A percentile compares a stretch with the other conserved stretches of the same genome.
Evolutionary conservation across 192 early-diverging fungal species (phyloP).

Genomic region (Coemansia sp.): DNA sequence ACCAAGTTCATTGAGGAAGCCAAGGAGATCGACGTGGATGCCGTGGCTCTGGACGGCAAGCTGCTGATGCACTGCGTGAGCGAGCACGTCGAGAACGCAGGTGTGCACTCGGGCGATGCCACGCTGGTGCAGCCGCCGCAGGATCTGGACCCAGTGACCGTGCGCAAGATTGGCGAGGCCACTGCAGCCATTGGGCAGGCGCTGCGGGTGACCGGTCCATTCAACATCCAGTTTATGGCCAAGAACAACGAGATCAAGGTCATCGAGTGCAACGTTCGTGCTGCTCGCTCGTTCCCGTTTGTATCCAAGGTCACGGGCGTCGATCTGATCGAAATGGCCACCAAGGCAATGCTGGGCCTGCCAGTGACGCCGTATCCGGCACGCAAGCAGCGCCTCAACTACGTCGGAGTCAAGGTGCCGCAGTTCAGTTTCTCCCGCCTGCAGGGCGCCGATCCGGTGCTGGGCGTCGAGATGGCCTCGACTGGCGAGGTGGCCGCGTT

Average conservation of each 20-base stretch:
- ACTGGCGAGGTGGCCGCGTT: constrained; percentile 99
- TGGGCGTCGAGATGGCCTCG: constrained; percentile 99
- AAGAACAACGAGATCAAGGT: constrained; percentile 99
- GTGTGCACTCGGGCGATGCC: constrained; percentile 98
- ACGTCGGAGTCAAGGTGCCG: constrained; percentile 95
- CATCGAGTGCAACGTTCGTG: constrained; percentile 98
- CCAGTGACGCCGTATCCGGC: constrained; percentile 82
- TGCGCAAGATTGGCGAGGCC: constrained; percentile 87
- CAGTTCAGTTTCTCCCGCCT: constrained; percentile 97
- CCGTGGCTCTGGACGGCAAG: constrained; percentile 93
- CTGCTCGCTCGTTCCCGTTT: constrained; percentile 96
- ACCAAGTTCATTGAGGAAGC: constrained; percentile 98
- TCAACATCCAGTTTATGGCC: constrained; percentile 99
- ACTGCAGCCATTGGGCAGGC: constrained; percentile 91
- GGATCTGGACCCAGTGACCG: constrained; percentile 92
- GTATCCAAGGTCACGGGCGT: constrained; percentile 94
- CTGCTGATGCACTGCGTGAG: constrained; percentile 92
- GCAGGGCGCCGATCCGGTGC: constrained; percentile 92
- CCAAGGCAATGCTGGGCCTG: constrained; percentile 85
- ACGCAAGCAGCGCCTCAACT: constrained; percentile 66
- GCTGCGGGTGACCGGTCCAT: constrained; percentile 94
- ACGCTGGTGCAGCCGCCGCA: constrained; percentile 93
- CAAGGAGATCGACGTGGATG: constrained; percentile 98
- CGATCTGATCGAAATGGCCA: constrained; percentile 96
- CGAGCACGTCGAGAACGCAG: constrained; percentile 99